Percentiles rank a stretch among this genome's conserved stretches.
Evolutionary conservation across 2,329 filamentous ascomycete genomes (phyloP).

Genomic region (Talaromyces sp.): DNA sequence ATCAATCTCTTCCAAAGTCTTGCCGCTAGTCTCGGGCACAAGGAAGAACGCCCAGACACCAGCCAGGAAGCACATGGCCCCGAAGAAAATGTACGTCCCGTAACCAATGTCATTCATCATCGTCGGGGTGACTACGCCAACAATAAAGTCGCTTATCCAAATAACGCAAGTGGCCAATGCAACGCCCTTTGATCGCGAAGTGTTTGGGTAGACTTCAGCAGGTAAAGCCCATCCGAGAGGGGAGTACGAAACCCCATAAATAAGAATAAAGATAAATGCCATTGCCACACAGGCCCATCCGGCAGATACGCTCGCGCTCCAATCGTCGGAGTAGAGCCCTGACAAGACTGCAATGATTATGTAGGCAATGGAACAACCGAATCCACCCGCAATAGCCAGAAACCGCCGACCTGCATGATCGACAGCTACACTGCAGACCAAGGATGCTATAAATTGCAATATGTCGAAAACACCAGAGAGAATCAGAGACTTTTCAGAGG

Average conservation of each 20-base stretch:
- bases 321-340: background rate
- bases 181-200: background rate
- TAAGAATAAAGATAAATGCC: constrained; percentile 1
- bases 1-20: background rate
- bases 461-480: background rate
- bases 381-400: background rate
- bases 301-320: background rate
- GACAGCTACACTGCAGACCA: background rate
- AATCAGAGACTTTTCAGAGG: background rate
- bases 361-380: background rate
- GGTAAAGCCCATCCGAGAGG: constrained; percentile 1
- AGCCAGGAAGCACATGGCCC: background rate
- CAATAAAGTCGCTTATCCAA: background rate
- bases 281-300: background rate
- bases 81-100: background rate
- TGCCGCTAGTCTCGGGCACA: background rate
- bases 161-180: background rate
- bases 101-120: background rate
- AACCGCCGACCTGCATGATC: background rate
- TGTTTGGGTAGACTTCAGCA: constrained; percentile 1
- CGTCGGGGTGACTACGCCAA: background rate
- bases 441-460: background rate
- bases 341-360: background rate
- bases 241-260: background rate
- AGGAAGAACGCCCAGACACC: background rate